Percentiles rank a stretch among this genome's conserved stretches.
These are phyloP conservation scores for Persicaria maculosa DNA, from an alignment of 148 eudicot genomes.

Conservation along the genomic window DNA sequence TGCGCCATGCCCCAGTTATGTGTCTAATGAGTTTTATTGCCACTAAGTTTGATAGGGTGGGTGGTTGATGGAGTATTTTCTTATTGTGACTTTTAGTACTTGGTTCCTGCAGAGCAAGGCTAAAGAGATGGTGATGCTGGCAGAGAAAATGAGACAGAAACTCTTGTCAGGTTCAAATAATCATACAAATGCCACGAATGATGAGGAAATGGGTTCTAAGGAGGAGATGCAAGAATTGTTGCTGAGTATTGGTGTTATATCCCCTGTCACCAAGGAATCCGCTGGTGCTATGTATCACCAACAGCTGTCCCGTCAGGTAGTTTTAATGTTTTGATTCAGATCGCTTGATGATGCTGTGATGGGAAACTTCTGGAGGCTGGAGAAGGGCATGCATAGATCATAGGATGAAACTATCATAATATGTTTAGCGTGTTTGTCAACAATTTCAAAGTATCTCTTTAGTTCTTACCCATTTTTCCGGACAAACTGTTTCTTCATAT, in stretches of 20 bases:
- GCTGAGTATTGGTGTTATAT: conserved; percentile 90
- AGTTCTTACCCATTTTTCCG: neutral
- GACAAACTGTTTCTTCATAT: neutral
- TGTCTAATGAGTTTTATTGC: neutral
- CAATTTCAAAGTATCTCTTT: neutral
- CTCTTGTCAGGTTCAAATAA: conserved; percentile 63
- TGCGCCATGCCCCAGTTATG: neutral
- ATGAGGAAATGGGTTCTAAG: conserved; percentile 84
- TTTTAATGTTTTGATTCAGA: neutral
- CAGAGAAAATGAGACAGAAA: conserved; percentile 92
- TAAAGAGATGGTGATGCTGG: conserved; percentile 94
- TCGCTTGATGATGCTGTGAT: neutral
- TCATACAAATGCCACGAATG: conserved; percentile 44
- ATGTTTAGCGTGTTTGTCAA: neutral
- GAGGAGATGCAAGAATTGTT: conserved; percentile 98
- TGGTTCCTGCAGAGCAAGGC: conserved; percentile 67
- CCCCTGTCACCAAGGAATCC: conserved; percentile 97
- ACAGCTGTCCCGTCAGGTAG: conserved; percentile 95
- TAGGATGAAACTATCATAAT: no score
- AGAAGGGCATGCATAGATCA: no score
- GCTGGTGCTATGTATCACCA: conserved; percentile 99
- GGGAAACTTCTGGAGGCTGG: neutral
- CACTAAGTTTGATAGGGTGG: neutral
- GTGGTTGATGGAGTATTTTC: neutral
- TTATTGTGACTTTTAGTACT: neutral